Conservation (phyloP, 805 yeast species). For the Ogataea pini region DNA sequence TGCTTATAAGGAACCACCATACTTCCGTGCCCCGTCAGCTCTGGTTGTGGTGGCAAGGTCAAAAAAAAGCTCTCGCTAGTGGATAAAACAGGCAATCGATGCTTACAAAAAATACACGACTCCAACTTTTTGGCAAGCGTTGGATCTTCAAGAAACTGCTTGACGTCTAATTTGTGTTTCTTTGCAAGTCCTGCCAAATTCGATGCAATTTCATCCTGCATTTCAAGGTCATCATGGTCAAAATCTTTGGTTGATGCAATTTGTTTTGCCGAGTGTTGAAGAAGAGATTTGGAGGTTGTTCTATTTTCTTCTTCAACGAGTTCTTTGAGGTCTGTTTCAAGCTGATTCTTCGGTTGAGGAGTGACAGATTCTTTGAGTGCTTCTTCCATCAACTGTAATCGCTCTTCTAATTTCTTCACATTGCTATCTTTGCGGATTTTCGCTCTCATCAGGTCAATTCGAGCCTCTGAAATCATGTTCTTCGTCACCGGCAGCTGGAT, state of each 20-base stretch:
- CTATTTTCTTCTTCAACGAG: conserved; percentile 32
- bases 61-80: conserved; percentile 39
- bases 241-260: conserved; percentile 41
- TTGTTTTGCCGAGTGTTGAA: conserved; percentile 30
- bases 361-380: background rate
- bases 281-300: conserved; percentile 13
- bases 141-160: conserved; percentile 24
- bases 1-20: conserved; percentile 47
- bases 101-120: conserved; percentile 40
- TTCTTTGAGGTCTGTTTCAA: background rate
- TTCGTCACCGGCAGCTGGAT: conserved; percentile 2
- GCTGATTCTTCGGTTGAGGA: background rate
- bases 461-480: conserved; percentile 32
- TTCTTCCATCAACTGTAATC: conserved; percentile 22
- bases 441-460: conserved; percentile 37
- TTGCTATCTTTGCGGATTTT: conserved; percentile 31
- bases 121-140: conserved; percentile 35
- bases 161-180: conserved; percentile 26
- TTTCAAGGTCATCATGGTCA: conserved; percentile 40
- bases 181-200: conserved; percentile 36
- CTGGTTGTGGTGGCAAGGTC: conserved; percentile 43
- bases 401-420: conserved; percentile 28
- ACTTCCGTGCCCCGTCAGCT: conserved; percentile 35
- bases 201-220: conserved; percentile 43
- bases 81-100: conserved; percentile 34